Base-by-base conservation (phyloP, 1,284 basidiomycete species). In the Pisolithus thermaeus region DNA sequence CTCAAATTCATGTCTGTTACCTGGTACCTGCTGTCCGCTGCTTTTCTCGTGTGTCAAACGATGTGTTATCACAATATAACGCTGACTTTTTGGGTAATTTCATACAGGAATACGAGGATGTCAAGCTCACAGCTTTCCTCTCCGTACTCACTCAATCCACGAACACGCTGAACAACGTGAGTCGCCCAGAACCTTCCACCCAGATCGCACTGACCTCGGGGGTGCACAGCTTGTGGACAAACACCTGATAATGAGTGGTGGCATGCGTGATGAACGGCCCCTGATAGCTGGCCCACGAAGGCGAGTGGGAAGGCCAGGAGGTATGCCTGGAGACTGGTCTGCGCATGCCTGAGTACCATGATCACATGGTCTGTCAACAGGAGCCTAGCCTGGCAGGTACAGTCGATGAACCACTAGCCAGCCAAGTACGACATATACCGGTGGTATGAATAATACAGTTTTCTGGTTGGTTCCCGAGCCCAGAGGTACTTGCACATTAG, bases 81-180 rank as follows among this genome's bases (percentile, higher is more conserved):
- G 40, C 43, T 55, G 41, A 55, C 42, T 46, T 35, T 53, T 56
- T 27, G 46, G 12, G 14, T 12, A 32, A 32, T 32, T 36, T 48
- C 25, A 50, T 54, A 20, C 58, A 96, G 92, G 96, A 99, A 79
- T 92, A 95, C 69, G 89, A 91, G 65, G 95, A 99, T 65, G 92
- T 95, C 8, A 90, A 97, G 57, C 75, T 99, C 23, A 97, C 92
- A 1, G 84, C 87, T 8, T 92, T 94, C 68, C 76, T 99, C 16
- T 87, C 92, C 0, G 82, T 84, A 8, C 71, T 98, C 57, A 98
- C 94, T 1, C 93, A 92, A 67, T 89, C 90, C 37, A 78, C 96
- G 7, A 88, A 88, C 58, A 79, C 86, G 4, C 72, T 97, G 51
- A 96, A 95, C 65, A 91, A 97, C 62, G 95, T 97, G 63, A 63